Evolutionary conservation across 257 asterid genomes (phyloP).

Genomic region (Solanum paucissectum): DNA sequence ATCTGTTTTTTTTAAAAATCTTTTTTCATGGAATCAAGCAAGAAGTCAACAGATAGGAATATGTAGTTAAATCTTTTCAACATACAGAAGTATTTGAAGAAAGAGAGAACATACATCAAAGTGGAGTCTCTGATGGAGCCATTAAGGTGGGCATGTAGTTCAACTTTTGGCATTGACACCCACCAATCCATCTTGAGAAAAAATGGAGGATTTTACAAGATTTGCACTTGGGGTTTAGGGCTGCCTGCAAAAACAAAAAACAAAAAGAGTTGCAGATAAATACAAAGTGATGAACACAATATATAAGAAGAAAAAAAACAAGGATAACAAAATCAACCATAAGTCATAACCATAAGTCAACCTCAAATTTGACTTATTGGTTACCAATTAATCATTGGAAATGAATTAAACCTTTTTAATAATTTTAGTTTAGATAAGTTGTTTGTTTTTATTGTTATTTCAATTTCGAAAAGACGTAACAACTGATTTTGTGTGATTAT

Average conservation of each 20-base stretch:
- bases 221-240: background rate
- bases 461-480: rapidly evolving
- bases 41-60: background rate
- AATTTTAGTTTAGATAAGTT: no score
- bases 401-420: no score
- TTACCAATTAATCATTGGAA: background rate
- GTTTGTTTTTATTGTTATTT: no score
- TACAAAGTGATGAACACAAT: background rate
- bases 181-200: slow-evolving; percentile 50
- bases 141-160: slow-evolving; percentile 86
- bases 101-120: slow-evolving; percentile 35
- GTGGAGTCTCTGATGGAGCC: slow-evolving; percentile 89
- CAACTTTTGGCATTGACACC: slow-evolving; percentile 69
- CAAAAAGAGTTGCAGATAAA: background rate
- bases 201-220: background rate
- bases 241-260: background rate
- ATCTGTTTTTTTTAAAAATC: no score
- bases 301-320: no score
- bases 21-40: background rate
- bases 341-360: background rate
- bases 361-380: background rate
- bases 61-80: background rate
- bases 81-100: background rate
- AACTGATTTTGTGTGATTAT: no score
- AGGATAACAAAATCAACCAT: background rate